A percentile compares a stretch with the other conserved stretches of the same genome.
Conservation (phyloP, 2,329 filamentous ascomycete species). For the Botryotinia convoluta region DNA sequence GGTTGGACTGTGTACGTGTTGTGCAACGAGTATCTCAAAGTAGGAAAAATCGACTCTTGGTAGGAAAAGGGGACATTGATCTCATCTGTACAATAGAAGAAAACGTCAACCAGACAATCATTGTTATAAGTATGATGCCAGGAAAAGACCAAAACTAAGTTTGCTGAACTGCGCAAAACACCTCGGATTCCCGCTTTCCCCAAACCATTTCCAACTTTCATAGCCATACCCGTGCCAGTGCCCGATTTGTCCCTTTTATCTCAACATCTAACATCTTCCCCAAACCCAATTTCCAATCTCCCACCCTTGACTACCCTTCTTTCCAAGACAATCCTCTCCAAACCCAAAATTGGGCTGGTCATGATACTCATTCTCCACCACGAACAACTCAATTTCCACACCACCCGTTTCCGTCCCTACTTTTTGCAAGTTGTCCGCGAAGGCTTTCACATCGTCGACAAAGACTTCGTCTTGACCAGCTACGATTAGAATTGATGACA, state of each 20-base stretch:
- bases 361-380: conserved; percentile 33
- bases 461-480: conserved; percentile 56
- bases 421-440: conserved; percentile 44
- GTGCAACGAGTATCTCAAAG: not conserved
- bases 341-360: conserved; percentile 31
- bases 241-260: not conserved
- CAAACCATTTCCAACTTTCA: not conserved
- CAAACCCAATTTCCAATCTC: conserved; percentile 5
- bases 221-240: not conserved
- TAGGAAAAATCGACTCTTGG: not conserved
- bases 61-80: not conserved
- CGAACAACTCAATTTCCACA: not conserved
- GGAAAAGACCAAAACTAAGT: not conserved
- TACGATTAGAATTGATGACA: conserved; percentile 51
- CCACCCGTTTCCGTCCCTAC: conserved; percentile 19
- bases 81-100: not conserved
- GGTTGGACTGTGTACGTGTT: not conserved
- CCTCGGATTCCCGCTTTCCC: not conserved
- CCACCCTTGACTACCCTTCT: not conserved
- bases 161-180: not conserved
- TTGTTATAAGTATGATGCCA: not conserved
- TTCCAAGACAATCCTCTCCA: conserved; percentile 16
- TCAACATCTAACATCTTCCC: conserved; percentile 2
- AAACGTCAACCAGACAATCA: not conserved
- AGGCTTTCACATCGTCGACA: conserved; percentile 54